phyloP scores from a whole-genome alignment of 345 rosid species.

The Populus ilicifolia region DNA sequence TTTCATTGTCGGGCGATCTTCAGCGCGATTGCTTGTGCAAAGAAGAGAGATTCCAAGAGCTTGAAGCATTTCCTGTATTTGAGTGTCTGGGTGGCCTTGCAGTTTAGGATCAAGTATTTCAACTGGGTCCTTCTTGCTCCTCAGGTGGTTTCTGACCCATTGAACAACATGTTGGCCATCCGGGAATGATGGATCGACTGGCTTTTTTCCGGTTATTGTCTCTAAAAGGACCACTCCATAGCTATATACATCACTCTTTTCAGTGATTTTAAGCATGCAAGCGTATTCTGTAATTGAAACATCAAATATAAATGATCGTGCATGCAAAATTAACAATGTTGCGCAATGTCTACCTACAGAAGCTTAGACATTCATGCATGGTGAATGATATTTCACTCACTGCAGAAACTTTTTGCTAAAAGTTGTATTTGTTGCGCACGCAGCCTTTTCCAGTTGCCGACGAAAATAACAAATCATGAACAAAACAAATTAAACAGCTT shows the following conservation, averaged over 20 bases:
- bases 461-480: background rate
- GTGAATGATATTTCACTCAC: background rate
- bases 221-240: constrained; percentile 78
- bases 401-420: background rate
- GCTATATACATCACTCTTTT: constrained; percentile 76
- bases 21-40: constrained; percentile 62
- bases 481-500: background rate
- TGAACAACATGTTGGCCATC: constrained; percentile 69
- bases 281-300: constrained; percentile 58
- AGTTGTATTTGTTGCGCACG: background rate
- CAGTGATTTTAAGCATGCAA: constrained; percentile 57
- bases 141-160: constrained; percentile 74
- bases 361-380: background rate
- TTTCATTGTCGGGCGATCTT: constrained; percentile 90
- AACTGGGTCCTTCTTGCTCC: constrained; percentile 60
- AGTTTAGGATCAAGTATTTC: constrained; percentile 64
- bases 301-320: background rate
- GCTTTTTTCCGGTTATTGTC: constrained; percentile 73
- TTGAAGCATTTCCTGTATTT: constrained; percentile 84
- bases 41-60: constrained; percentile 75
- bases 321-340: background rate
- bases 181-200: constrained; percentile 66
- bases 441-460: background rate
- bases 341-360: background rate
- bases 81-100: constrained; percentile 57